Evolutionary conservation across 306 rosid species (phyloP), one percentile per base, ranked within the genome.

Genomic region (Lathyrus aphaca): DNA sequence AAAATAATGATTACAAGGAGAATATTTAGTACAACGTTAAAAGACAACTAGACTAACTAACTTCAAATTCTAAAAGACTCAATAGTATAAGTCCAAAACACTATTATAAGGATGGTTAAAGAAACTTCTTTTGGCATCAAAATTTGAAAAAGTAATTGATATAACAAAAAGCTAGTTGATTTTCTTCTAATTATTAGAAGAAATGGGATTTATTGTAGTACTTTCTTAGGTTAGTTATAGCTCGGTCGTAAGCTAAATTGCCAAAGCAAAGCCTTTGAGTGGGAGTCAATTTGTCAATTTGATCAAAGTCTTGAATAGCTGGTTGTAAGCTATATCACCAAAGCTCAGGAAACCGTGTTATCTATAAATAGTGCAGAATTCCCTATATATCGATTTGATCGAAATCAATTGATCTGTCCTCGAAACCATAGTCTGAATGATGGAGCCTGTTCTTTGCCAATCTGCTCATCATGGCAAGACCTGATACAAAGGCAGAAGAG

Each of bases 391-490:
- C 86, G 69, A 60, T 27, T 45, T 80, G 73, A 80, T 89, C 96
- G 82, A 95, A 92, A 69, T 92, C 66, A 15, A 90, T 82, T 13
- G 86, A 64, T n/a, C 78, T 75, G 73, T 88, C 83, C 19, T 85
- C 91, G 0, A 88, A 79, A 61, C 73, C 57, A 10, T 37, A 72
- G 65, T 87, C 96, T 5, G 95, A 39, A 53, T 81, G 79, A 10
- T 76, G 87, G 71, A 87, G 83, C 74, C 93, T 82, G 86, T 68
- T 92, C 72, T 78, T 79, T 16, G 89, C 79, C 73, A 92, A 77
- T 76, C 89, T 81, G 81, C 96, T 88, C 89, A 92, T 79, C 77
- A 82, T 77, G 64, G 91, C 91, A 71, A 92, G 89, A 76, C 95
- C 98, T 92, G 82, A 58, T 66, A 68, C 71, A 44, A 59, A 40